Base-by-base conservation (phyloP, 2,329 filamentous ascomycete genomes). In the Alternaria arborescens region DNA sequence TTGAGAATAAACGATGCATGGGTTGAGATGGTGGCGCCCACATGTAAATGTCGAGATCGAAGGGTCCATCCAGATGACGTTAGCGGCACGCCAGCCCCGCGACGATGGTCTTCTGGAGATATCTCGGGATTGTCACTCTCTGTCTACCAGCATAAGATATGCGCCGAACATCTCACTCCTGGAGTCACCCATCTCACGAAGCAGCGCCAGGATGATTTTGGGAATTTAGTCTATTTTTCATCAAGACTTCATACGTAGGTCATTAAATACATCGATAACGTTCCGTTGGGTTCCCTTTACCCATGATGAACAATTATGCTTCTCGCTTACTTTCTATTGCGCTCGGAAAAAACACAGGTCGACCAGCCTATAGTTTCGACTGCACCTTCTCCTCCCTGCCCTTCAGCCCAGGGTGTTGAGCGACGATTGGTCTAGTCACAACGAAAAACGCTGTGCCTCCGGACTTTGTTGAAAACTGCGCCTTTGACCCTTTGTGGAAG, bases 401-500 rank as follows among this genome's bases (percentile, higher is more conserved):
- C 41, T 64, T 55, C 32, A 72, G 28, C 6, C 59, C 59, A 0
- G 69, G 67, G 47, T 72, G 70, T 12, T 66, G 55, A 3, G 65
- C 65, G 2, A 61, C 67, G 8, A 71, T 50, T 3, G 66, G 69
- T 55, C 70, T 62, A 8, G 70, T 72, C 0, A 72, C 69, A 3
- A 67, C 67, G 28, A 68, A 72, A 24, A 72, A 72, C 6, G 70
- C 70, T 3, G 61, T 57, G 1, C 70, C 70, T 0, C 61, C 61
- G 4, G 66, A 69, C 53, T 70, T 72, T 18, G 60, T 71, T 3
- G 65, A 68, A 22, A 72, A 72, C 44, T 70, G 60, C 6, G 64
- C 70, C 58, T 70, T 70, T 3, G 64, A 66, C 1, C 69, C 69
- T 2, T 71, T 67, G 38, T 68, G 64, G 55, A 72, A 72, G 66